Percentiles rank a stretch among this genome's conserved stretches.
phyloP scores from a whole-genome alignment of 805 yeast genomes.

The Wickerhamomyces hampshirensis region DNA sequence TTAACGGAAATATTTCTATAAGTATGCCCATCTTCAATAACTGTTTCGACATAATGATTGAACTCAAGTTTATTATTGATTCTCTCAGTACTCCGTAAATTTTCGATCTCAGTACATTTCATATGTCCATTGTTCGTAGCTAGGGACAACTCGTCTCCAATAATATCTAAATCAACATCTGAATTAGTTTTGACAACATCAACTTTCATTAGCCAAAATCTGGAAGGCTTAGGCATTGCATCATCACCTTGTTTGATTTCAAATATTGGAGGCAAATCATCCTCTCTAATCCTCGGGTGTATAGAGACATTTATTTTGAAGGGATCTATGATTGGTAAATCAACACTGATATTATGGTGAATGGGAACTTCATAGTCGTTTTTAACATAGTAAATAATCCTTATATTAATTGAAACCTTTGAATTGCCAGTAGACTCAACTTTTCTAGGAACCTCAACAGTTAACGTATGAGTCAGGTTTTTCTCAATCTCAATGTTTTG shows the following conservation, averaged over 20 bases:
- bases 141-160: constrained; percentile 26
- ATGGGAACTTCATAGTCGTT: constrained; percentile 28
- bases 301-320: constrained; percentile 27
- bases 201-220: constrained; percentile 32
- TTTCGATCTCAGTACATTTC: constrained; percentile 27
- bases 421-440: not conserved
- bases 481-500: constrained; percentile 5
- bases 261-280: constrained; percentile 27
- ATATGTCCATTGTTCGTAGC: constrained; percentile 30
- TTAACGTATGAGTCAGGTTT: constrained; percentile 1
- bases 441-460: constrained; percentile 9
- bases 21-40: constrained; percentile 32
- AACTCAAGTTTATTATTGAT: constrained; percentile 9
- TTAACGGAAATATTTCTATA: constrained; percentile 34
- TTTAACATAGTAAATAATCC: constrained; percentile 24
- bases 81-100: constrained; percentile 3
- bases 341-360: constrained; percentile 17
- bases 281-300: constrained; percentile 27
- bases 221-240: constrained; percentile 26
- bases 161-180: constrained; percentile 29
- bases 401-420: constrained; percentile 13
- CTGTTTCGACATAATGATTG: constrained; percentile 26
- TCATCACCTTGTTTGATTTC: constrained; percentile 13
- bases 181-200: constrained; percentile 26
- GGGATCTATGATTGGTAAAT: constrained; percentile 27